Evolutionary conservation across 1,139 yeast genomes (phyloP), one percentile per base, ranked within the genome.

Genomic region (Debaryomycetaceae sp.): DNA sequence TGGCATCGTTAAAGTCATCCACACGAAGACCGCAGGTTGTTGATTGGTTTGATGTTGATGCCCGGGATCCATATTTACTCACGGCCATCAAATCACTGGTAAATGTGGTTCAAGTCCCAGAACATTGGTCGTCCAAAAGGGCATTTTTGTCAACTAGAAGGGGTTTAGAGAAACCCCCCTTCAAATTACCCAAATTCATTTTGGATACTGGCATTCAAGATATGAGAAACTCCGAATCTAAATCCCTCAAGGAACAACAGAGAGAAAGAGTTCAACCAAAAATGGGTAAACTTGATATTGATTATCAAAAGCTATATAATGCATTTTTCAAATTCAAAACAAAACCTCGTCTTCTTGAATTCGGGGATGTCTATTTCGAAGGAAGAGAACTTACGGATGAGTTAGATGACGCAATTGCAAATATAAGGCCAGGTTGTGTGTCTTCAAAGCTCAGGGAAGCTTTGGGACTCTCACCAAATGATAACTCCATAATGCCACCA

Each of bases 241-340:
- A 50, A 45, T 76, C 86, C 2, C 60, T 89, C 51, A 82, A 87
- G 56, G 95, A 89, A 55, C 78, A 79, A 58, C 86, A 85, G 61
- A 73, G 98, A 49, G 95, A 87, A 46, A 75, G 87, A 44, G 95
- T 91, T 0, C 97, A 89, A 60, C 97, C 97, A 0, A 89, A 88
- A 60, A 73, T 89, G 81, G 96, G 96, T 1, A 75, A 83, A 46
- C 66, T 93, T 24, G 99, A 93, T 63, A 78, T 93, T 34, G 98
- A 93, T 62, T 91, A 87, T 60, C 85, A 80, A 49, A 86, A 84
- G 53, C 65, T 93, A 24, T 83, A 90, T 58, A 87, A 88, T 59
- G 96, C 97, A 0, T 91, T 93, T 57, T 93, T 88, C 75, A 84
- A 85, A 58, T 72, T 77, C 54, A 95, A 88, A 57, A 77, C 85